Conservation (phyloP, 352 stramenopile genomes). For the Pythium utonaiense region DNA sequence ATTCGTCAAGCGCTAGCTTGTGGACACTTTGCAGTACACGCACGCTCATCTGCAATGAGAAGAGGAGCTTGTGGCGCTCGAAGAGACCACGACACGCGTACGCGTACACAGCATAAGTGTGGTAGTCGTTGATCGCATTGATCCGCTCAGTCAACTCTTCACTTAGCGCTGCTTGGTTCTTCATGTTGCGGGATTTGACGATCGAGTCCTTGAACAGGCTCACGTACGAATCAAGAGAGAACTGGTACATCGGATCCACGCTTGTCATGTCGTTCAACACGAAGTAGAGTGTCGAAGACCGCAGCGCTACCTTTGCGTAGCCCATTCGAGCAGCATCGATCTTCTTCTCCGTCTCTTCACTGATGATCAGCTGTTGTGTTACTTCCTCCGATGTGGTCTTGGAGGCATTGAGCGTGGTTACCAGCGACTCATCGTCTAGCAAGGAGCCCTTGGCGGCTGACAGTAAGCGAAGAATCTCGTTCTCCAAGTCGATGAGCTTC, state of each 20-base stretch:
- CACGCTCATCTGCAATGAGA: conserved; percentile 94
- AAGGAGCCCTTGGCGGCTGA: conserved; percentile 90
- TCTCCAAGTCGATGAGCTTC: conserved; percentile 94
- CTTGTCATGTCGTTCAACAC: conserved; percentile 94
- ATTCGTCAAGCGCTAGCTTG: conserved; percentile 92
- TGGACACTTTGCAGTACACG: conserved; percentile 89
- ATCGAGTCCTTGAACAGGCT: conserved; percentile 95
- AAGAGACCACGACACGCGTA: conserved; percentile 95
- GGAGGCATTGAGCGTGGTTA: conserved; percentile 93
- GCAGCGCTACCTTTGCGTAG: conserved; percentile 89
- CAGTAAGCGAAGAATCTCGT: conserved; percentile 92
- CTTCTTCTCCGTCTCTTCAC: conserved; percentile 94
- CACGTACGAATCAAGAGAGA: conserved; percentile 94
- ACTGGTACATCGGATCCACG: conserved; percentile 98
- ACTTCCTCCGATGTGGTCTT: conserved; percentile 95
- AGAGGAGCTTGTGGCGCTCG: conserved; percentile 95
- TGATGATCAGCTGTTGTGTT: conserved; percentile 89
- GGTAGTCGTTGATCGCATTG: conserved; percentile 93
- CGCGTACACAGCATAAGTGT: conserved; percentile 94
- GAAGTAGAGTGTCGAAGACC: conserved; percentile 95
- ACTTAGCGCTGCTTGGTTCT: conserved; percentile 72
- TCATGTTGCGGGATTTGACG: conserved; percentile 75
- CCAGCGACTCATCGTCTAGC: conserved; percentile 92
- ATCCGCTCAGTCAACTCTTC: conserved; percentile 86
- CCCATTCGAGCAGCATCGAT: conserved; percentile 93